Conservation (phyloP, 73 alveolate genomes). For the Halteria grandinella region DNA sequence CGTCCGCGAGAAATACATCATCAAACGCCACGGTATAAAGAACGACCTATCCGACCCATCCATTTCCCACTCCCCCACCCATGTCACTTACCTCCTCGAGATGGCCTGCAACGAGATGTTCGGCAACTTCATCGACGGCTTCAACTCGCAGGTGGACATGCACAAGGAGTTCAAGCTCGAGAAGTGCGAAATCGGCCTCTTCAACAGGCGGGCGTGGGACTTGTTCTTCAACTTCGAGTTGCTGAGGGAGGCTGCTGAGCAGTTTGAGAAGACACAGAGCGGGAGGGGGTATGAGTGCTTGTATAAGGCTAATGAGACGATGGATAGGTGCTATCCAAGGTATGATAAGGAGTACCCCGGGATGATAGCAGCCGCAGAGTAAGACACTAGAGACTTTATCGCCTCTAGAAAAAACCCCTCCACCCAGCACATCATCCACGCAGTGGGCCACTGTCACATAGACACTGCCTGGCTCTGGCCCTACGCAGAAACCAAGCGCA, state of each 20-base stretch:
- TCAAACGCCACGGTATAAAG: constrained; percentile 37
- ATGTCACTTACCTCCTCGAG: constrained; percentile 45
- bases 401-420: constrained; percentile 21
- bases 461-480: constrained; percentile 80
- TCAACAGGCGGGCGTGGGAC: constrained; percentile 56
- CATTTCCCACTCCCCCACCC: not conserved
- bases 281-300: constrained; percentile 36
- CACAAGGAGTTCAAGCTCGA: constrained; percentile 15
- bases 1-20: constrained; percentile 40
- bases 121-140: constrained; percentile 59
- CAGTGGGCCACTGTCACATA: constrained; percentile 73
- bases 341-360: constrained; percentile 32
- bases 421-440: constrained; percentile 45
- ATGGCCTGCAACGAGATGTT: constrained; percentile 68
- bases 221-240: constrained; percentile 48
- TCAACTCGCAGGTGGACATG: constrained; percentile 31
- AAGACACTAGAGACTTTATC: constrained; percentile 35
- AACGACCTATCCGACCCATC: constrained; percentile 36
- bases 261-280: constrained; percentile 32
- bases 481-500: constrained; percentile 67
- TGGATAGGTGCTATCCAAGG: constrained; percentile 57
- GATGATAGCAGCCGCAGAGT: constrained; percentile 2
- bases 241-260: constrained; percentile 39
- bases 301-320: constrained; percentile 43
- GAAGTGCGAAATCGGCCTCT: constrained; percentile 53